Base-by-base conservation (phyloP, 2,329 filamentous ascomycete species). In the Didymella lethalis region DNA sequence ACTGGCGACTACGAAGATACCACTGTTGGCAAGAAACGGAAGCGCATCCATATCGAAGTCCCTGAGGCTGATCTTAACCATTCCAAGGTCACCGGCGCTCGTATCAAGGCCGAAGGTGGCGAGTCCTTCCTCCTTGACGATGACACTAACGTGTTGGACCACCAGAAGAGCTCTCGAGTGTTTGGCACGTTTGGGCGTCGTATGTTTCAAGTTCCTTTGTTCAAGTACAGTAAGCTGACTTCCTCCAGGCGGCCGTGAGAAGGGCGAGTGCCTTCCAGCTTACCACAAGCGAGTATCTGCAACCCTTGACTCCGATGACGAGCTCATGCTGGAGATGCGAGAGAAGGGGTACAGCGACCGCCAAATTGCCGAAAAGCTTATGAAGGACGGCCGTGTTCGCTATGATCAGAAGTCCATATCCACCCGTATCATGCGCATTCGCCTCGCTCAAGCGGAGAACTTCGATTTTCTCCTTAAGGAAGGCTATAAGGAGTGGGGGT, bases 401-500 rank as follows among this genome's bases (percentile, higher is more conserved):
- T 83, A 83, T 65, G 77, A 79, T 28, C 66, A 71, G 25, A 82
- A 83, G 72, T 80, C 81, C 2, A 79, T 85, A 51, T 76, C 77
- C 20, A 81, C 80, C 32, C 81, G 82, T 38, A 82, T 80, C 69
- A 66, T 71, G 41, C 80, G 82, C 23, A 75, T 84, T 48, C 78
- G 78, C 53, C 73, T 77, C 36, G 77, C 75, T 1, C 72, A 82
- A 44, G 76, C 78, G 32, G 70, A 76, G 36, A 74, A 75, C 23
- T 74, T 80, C n/a, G 81, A 84, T 57, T 75, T 78, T 44, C 70
- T 78, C 25, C 73, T 85, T 0, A 75, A 81, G 45, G 78, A 81
- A 48, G 78, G 82, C 38, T 69, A 81, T 59, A 81, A 76, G 48
- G 81, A 82, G 64, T 85, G 83, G 83, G 76, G 81, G 49, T 71